Evolutionary conservation across 2,329 filamentous ascomycete species (phyloP), one percentile per base, ranked within the genome.

Genomic region (Fonsecaea pugnacius): DNA sequence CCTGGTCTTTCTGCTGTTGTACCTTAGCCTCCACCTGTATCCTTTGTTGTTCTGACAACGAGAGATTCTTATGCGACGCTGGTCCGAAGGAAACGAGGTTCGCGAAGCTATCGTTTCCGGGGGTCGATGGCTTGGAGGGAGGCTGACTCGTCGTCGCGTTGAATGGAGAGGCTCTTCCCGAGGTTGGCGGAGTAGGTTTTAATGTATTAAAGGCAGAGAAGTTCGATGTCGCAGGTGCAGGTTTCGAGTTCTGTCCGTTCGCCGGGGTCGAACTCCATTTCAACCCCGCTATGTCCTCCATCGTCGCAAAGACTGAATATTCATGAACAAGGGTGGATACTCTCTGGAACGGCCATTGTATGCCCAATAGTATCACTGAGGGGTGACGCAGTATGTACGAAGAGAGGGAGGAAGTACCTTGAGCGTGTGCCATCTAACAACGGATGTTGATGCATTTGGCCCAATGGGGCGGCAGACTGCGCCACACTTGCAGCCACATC

Each of bases 11-110:
- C 66, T 92, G 90, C 75, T 94, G 91, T 74, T 81, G 86, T 36
- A 84, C 82, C 77, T 87, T 91, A 76, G 92, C 89, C 76, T 96
- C 91, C 69, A 90, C 86, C 69, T 96, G 78, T 66, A 87, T 89
- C 72, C 80, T 84, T 75, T 90, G 87, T 58, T 86, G 84, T 72
- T 89, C 87, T 61, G 85, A 79, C 8, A 90, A 79, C 1, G 87
- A 86, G 16, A 97, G 81, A 68, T 90, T 95, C 75, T 87, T 89
- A 33, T 84, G 85, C 60, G 78, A 63, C 48, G 75, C 72, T 14
- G 75, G 71, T 3, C 75, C 72, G 66, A 90, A 89, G 66, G 90
- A 94, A 64, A 80, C 85, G 33, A 85, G 83, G 57, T 81, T 93
- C 27, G 79, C 82, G 36, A 91, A 94, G 70, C 80, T 83, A 67